A percentile compares a stretch with the other conserved stretches of the same genome.
Conservation (phyloP, 805 yeast species). For the Priceomyces fermenticarens region DNA sequence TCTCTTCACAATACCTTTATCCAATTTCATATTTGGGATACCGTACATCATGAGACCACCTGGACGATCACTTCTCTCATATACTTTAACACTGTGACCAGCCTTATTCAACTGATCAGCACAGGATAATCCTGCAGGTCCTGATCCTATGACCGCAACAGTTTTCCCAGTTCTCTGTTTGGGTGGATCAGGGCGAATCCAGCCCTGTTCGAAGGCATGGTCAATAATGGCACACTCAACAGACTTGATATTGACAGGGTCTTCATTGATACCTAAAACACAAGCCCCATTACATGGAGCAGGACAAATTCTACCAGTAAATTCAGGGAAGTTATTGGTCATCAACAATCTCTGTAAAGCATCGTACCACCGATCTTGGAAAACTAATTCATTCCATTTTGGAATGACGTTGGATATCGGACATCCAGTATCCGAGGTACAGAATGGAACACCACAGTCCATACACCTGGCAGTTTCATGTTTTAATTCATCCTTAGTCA, state of each 20-base stretch:
- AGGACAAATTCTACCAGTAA: conserved; percentile 97
- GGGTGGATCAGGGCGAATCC: conserved; percentile 89
- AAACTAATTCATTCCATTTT: conserved; percentile 95
- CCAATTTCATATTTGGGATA: conserved; percentile 98
- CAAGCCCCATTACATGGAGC: conserved; percentile 98
- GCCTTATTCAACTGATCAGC: conserved; percentile 97
- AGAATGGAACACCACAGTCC: conserved; percentile 99
- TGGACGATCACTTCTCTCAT: conserved; percentile 90
- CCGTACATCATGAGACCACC: conserved; percentile 99
- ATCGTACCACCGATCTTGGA: conserved; percentile 90
- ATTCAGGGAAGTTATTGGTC: conserved; percentile 98
- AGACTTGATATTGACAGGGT: conserved; percentile 94
- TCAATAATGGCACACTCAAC: conserved; percentile 96
- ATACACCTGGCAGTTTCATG: conserved; percentile 96
- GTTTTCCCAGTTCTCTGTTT: conserved; percentile 75
- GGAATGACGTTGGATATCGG: conserved; percentile 97
- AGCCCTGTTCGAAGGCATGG: conserved; percentile 93
- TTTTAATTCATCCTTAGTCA: conserved; percentile 81
- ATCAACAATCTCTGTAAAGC: conserved; percentile 87
- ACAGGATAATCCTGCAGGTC: conserved; percentile 95
- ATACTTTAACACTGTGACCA: conserved; percentile 88
- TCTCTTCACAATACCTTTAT: conserved; percentile 87
- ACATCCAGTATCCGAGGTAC: conserved; percentile 97
- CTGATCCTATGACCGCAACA: conserved; percentile 90
- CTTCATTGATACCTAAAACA: conserved; percentile 87